Conservation (phyloP, 495 filamentous ascomycete genomes). For the Podospora anserina region DNA sequence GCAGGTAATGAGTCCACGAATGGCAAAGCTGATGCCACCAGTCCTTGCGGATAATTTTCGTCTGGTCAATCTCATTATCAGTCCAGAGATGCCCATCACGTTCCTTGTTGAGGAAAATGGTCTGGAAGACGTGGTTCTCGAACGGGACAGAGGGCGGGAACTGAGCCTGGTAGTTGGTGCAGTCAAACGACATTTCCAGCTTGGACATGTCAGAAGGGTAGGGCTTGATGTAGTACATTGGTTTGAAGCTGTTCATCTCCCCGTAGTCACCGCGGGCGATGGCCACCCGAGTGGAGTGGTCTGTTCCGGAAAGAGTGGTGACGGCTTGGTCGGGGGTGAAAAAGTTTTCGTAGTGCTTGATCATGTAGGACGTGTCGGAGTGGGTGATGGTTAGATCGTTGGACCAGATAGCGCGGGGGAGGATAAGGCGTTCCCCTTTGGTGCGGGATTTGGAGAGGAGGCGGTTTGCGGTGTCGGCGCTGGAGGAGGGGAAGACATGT, state of each 20-base stretch:
- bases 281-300: conserved; percentile 33
- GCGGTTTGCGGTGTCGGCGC: conserved; percentile 66
- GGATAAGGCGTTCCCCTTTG: conserved; percentile 62
- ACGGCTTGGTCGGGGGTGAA: conserved; percentile 47
- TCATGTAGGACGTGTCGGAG: conserved; percentile 70
- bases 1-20: conserved; percentile 72
- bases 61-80: conserved; percentile 63
- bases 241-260: conserved; percentile 46
- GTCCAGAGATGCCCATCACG: conserved; percentile 64
- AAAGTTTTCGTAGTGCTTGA: conserved; percentile 68
- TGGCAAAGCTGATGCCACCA: conserved; percentile 90
- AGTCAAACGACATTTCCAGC: conserved; percentile 87
- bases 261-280: conserved; percentile 19
- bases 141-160: conserved; percentile 52
- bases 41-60: conserved; percentile 67
- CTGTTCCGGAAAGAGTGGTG: conserved; percentile 27
- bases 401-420: conserved; percentile 72
- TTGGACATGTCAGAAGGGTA: conserved; percentile 61
- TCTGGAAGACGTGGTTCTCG: conserved; percentile 70
- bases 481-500: neutral
- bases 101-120: conserved; percentile 73
- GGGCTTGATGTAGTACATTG: conserved; percentile 80
- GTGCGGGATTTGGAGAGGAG: conserved; percentile 61
- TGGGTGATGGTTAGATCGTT: conserved; percentile 86
- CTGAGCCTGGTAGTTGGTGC: conserved; percentile 80